Conservation (phyloP, 768 basidiomycete genomes). For the Pleurotus eryngii region DNA sequence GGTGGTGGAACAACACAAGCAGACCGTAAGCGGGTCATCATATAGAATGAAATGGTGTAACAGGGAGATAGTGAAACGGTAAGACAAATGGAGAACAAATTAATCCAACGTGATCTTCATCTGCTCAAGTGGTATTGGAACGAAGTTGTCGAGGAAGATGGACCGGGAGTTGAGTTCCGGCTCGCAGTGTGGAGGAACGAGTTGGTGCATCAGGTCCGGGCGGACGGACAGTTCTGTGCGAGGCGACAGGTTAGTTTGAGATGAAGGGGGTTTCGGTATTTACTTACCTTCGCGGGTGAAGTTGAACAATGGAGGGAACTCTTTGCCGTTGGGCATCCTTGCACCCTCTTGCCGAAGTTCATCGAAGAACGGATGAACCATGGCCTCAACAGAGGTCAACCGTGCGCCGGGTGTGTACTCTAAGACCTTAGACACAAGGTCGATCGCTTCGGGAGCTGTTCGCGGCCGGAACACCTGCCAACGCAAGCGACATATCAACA, state of each 20-base stretch:
- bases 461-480: constrained; percentile 94
- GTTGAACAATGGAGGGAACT: constrained; percentile 92
- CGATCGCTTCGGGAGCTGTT: constrained; percentile 94
- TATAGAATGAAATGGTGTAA: no score
- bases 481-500: constrained; percentile 12
- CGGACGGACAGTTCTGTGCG: constrained; percentile 87
- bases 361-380: constrained; percentile 97
- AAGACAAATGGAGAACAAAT: constrained; percentile 24
- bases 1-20: no score
- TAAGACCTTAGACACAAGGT: constrained; percentile 89
- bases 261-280: neutral
- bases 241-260: constrained; percentile 5
- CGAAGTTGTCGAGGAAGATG: constrained; percentile 87
- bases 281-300: constrained; percentile 91
- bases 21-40: no score
- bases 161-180: constrained; percentile 81
- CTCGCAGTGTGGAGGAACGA: constrained; percentile 91
- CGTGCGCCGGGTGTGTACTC: constrained; percentile 98
- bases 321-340: constrained; percentile 95
- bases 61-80: constrained; percentile 10
- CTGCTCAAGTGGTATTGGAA: constrained; percentile 96
- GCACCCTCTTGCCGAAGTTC: constrained; percentile 89
- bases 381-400: constrained; percentile 84
- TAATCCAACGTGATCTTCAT: constrained; percentile 92
- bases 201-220: constrained; percentile 87